Percentiles rank a stretch among this genome's conserved stretches.
Evolutionary conservation across 1,284 basidiomycete species (phyloP).

Genomic region (Anthracocystis walkeri): DNA sequence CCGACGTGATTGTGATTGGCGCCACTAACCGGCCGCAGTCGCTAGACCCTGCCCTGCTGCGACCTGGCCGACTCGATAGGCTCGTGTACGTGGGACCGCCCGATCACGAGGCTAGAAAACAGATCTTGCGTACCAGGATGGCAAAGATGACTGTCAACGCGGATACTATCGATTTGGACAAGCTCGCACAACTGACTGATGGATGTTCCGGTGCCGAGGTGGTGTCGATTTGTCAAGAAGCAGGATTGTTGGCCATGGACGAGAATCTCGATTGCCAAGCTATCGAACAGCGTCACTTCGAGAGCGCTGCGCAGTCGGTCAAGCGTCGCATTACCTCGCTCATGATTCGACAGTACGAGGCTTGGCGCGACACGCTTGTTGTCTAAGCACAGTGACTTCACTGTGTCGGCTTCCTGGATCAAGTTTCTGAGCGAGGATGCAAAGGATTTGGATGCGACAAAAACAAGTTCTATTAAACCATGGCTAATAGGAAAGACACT

Average conservation of each 20-base stretch:
- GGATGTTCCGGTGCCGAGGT: slow-evolving; percentile 98
- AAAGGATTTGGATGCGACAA: not conserved
- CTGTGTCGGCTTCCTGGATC: too few relatives aligned
- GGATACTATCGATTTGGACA: slow-evolving; percentile 76
- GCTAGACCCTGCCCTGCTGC: slow-evolving; percentile 91
- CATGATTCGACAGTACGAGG: slow-evolving; percentile 71
- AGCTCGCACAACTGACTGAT: slow-evolving; percentile 78
- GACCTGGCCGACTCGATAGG: slow-evolving; percentile 93
- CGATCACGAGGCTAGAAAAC: slow-evolving; percentile 80
- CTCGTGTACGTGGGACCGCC: slow-evolving; percentile 95
- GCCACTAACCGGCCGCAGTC: slow-evolving; percentile 96
- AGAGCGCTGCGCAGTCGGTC: slow-evolving; percentile 79
- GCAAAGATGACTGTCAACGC: slow-evolving; percentile 81
- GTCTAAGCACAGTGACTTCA: slow-evolving; percentile 14
- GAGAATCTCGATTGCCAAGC: slow-evolving; percentile 80
- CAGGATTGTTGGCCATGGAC: slow-evolving; percentile 90
- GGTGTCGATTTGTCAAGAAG: slow-evolving; percentile 91
- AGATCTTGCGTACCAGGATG: slow-evolving; percentile 85
- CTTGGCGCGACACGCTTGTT: slow-evolving; percentile 53
- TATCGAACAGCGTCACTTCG: slow-evolving; percentile 82
- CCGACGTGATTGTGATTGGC: slow-evolving; percentile 92
- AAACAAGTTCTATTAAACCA: not conserved
- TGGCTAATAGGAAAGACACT: not conserved
- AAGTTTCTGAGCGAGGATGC: not conserved
- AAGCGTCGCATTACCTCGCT: slow-evolving; percentile 86